Evolutionary conservation across 1,139 yeast genomes (phyloP).

Genomic region (Pneumocystis carinii): DNA sequence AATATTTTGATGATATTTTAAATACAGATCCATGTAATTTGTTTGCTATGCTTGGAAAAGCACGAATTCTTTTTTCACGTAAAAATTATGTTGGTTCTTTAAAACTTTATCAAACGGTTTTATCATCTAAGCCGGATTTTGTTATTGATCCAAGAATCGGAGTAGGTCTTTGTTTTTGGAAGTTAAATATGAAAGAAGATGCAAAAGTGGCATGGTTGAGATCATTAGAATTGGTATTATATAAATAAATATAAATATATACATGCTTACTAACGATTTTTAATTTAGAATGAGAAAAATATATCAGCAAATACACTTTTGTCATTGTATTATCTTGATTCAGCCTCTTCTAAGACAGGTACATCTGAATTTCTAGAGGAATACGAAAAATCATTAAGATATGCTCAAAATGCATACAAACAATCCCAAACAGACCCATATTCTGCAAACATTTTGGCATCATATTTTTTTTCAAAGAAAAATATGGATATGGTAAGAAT

Average conservation of each 20-base stretch:
- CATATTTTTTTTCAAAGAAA: conserved; percentile 46
- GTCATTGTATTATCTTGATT: conserved; percentile 54
- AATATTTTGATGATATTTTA: conserved; percentile 24
- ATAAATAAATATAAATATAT: background rate
- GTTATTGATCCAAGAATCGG: conserved; percentile 92
- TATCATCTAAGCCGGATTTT: conserved; percentile 55
- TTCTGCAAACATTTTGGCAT: conserved; percentile 34
- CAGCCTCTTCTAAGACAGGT: conserved; percentile 32
- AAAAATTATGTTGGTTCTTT: conserved; percentile 62
- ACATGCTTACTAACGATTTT: background rate
- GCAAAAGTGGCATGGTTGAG: conserved; percentile 78
- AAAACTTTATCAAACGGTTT: conserved; percentile 66
- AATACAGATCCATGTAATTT: conserved; percentile 37
- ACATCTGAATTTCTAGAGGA: conserved; percentile 22
- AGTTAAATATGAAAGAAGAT: conserved; percentile 57
- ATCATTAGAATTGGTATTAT: conserved; percentile 38
- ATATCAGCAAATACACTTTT: conserved; percentile 52
- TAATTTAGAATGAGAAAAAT: conserved; percentile 33
- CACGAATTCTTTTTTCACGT: conserved; percentile 60
- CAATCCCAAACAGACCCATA: conserved; percentile 26
- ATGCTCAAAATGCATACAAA: conserved; percentile 27
- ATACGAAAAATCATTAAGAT: conserved; percentile 25
- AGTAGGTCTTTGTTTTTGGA: conserved; percentile 89
- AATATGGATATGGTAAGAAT: conserved; percentile 37
- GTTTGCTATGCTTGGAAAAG: conserved; percentile 71